Evolutionary conservation across 2,329 filamentous ascomycete species (phyloP), one percentile per base, ranked within the genome.

Genomic region (Ascocoryne sarcoides): DNA sequence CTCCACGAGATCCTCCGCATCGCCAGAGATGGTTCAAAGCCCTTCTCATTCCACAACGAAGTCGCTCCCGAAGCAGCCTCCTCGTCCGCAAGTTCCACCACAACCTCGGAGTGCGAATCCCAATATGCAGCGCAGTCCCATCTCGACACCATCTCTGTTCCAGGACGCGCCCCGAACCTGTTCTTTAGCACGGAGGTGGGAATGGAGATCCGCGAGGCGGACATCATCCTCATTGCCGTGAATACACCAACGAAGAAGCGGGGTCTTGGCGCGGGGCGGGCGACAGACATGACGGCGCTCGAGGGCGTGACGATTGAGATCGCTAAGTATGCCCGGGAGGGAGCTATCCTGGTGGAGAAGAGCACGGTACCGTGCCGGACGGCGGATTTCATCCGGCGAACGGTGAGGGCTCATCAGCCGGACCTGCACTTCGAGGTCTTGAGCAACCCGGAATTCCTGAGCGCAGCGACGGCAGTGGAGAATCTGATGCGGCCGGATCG

Each of bases 371-470:
- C 84, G 2, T 85, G 81, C 58, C 69, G 79, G 45, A 88, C 84
- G 4, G 81, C 82, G 2, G 72, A 84, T 50, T 72, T 78, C 21
- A 76, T 88, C 29, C 70, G 74, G 51, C 73, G 80, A 49, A 84
- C 79, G 49, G 77, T 86, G 62, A 61, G 69, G 37, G 68, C 71
- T 49, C 72, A 76, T 52, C 74, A 75, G 10, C 79, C 80, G 1
- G 73, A 71, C 14, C 68, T 78, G 10, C 70, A 73, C 46, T 88
- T 88, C 56, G 81, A 88, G 57, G 76, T 89, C 40, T 71, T 89
- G 18, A 87, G 82, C 33, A 89, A 89, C 62, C 84, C 84, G 4
- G 84, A 90, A 59, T 90, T 89, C 57, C 66, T 90, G 32, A 80
- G 84, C 18, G 84, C 84, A 49, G 84, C 84, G 38, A 86, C 82